A percentile compares a stretch with the other conserved stretches of the same genome.
Conservation (phyloP, 768 basidiomycete genomes). For the Suillus americanus region DNA sequence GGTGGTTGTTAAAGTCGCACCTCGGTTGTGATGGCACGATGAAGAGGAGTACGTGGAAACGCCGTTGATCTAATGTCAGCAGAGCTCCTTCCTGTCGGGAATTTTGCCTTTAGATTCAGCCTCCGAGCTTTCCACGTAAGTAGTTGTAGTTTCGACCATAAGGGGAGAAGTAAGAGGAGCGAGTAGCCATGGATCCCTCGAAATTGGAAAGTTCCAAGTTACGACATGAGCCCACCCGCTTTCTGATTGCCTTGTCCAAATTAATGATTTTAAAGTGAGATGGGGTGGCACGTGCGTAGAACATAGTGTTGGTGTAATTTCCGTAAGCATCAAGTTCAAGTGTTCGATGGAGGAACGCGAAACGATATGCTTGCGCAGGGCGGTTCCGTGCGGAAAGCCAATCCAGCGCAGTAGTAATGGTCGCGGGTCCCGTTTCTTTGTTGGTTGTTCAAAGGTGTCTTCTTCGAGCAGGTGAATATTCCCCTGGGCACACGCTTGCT, state of each 20-base stretch:
- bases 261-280: constrained; percentile 25
- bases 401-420: constrained; percentile 17
- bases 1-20: not conserved
- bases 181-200: constrained; percentile 8
- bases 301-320: constrained; percentile 23
- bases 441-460: not conserved
- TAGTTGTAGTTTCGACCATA: not conserved
- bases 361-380: constrained; percentile 15
- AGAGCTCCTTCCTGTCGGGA: not conserved
- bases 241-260: constrained; percentile 32
- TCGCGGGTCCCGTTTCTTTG: not conserved
- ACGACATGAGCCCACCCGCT: constrained; percentile 18
- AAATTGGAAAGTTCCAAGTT: constrained; percentile 22
- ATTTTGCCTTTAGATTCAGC: not conserved
- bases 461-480: not conserved
- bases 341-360: constrained; percentile 26
- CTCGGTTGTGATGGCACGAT: not conserved
- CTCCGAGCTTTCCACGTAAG: not conserved
- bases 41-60: not conserved
- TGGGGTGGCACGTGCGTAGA: constrained; percentile 11
- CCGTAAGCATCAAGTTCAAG: constrained; percentile 28
- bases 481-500: not conserved
- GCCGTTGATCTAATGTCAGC: not conserved
- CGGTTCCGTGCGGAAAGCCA: constrained; percentile 27
- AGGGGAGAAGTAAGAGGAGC: constrained; percentile 2